A percentile compares a stretch with the other conserved stretches of the same genome.
Conservation (phyloP, 2,329 filamentous ascomycete genomes). For the Sphaerulina vaccinii region DNA sequence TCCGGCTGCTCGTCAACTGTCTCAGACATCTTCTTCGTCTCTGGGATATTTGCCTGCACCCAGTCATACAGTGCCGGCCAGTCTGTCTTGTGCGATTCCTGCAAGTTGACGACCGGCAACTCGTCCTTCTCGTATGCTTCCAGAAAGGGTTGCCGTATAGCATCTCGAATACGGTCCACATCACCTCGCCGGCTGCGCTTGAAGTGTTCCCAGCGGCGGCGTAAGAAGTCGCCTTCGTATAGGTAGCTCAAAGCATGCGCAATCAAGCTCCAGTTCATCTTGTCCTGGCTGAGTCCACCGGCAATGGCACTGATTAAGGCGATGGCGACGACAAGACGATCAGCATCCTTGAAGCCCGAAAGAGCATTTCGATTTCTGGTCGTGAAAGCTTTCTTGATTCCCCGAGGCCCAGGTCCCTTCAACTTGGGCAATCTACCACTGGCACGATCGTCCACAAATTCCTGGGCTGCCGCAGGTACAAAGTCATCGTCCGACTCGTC, state of each 20-base stretch:
- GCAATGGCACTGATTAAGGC: conserved; percentile 36
- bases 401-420: conserved; percentile 5
- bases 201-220: conserved; percentile 39
- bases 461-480: conserved; percentile 7
- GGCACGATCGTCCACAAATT: background rate
- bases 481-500: conserved; percentile 16
- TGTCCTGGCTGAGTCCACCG: conserved; percentile 38
- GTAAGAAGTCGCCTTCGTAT: conserved; percentile 40
- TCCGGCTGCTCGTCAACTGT: conserved; percentile 40
- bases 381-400: conserved; percentile 10
- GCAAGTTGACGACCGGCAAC: conserved; percentile 62
- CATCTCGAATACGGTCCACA: conserved; percentile 54
- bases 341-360: conserved; percentile 30
- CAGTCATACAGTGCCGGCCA: conserved; percentile 67
- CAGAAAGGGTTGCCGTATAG: conserved; percentile 66
- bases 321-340: conserved; percentile 36
- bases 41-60: conserved; percentile 54
- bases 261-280: conserved; percentile 44
- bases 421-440: conserved; percentile 1
- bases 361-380: conserved; percentile 24
- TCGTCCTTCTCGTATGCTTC: conserved; percentile 63
- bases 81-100: conserved; percentile 64
- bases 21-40: conserved; percentile 11
- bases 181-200: conserved; percentile 25
- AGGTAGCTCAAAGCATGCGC: conserved; percentile 41